phyloP scores from a whole-genome alignment of 371 early-diverging fungal species.

The Rhizopus arrhizus region DNA sequence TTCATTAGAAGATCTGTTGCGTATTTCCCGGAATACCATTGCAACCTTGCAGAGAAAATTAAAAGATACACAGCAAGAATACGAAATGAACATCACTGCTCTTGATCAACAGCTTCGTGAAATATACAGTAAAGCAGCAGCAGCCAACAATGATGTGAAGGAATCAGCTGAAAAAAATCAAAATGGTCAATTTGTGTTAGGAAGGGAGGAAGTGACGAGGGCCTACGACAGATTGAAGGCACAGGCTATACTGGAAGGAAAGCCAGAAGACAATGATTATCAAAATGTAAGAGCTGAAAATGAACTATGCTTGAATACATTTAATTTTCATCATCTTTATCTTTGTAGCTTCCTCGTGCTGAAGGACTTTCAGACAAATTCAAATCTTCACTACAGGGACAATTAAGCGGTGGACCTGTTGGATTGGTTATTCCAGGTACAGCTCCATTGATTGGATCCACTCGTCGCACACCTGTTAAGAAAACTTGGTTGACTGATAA shows the following conservation, averaged over 20 bases:
- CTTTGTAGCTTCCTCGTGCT: conserved; percentile 39
- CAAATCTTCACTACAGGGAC: conserved; percentile 39
- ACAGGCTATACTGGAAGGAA: conserved; percentile 49
- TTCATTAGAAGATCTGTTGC: conserved; percentile 77
- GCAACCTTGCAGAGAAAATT: conserved; percentile 74
- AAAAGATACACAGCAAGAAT: conserved; percentile 67
- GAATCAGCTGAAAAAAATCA: conserved; percentile 44
- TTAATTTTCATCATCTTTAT: neutral
- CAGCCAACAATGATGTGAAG: conserved; percentile 44
- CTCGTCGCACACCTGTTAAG: conserved; percentile 33
- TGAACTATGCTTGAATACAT: neutral
- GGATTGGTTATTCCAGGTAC: conserved; percentile 53
- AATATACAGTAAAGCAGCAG: conserved; percentile 59
- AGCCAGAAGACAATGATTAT: conserved; percentile 29
- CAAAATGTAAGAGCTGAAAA: conserved; percentile 6
- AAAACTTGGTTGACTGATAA: conserved; percentile 22
- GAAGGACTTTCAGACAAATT: conserved; percentile 47
- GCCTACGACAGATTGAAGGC: conserved; percentile 49
- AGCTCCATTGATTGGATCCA: conserved; percentile 43
- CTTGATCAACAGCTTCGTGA: conserved; percentile 76
- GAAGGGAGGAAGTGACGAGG: conserved; percentile 38
- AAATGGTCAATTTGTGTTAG: conserved; percentile 27
- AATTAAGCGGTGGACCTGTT: conserved; percentile 36
- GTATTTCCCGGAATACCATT: conserved; percentile 81
- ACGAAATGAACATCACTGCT: conserved; percentile 65